Evolutionary conservation across 257 asterid genomes (phyloP), one percentile per base, ranked within the genome.

Genomic region (Solanum stenotomum): DNA sequence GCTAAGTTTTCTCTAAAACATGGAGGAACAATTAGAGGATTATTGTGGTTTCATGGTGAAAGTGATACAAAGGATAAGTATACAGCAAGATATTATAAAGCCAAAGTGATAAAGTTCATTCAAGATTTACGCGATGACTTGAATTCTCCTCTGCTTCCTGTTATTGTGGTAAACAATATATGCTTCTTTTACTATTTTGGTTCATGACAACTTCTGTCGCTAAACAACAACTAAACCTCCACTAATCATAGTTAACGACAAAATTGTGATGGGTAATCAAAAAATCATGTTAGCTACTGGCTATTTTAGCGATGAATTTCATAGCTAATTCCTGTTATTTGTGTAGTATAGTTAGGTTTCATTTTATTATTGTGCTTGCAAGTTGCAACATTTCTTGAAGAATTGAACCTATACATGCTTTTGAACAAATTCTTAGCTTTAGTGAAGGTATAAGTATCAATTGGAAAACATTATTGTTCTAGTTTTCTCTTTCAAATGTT

Each of bases 11-110:
- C 91, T 14, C 13, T 87, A 18, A 85, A 65, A 52, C 49, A 78
- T 59, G 91, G 91, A 12, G 90, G 91, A 31, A 71, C 74, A 56
- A 42, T 90, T 10, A 83, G 90, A 6, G 91, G 82, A 5, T 59
- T 90, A 29, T 79, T 90, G 72, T 90, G 91, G 91, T 87, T 77
- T 9, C 91, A 90, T 78, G 91, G 91, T 37, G 91, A 87, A 79
- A 49, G 46, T 25, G 91, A 90, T 52, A 52, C 87, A n/a, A 56
- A 59, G 40, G 23, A 16, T 12, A 52, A 75, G 44, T 33, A 11
- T 4, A 86, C 44, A 13, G 49, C 83, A 10, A 35, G 14, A 23
- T 4, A 25, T 46, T 81, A 81, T 29, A 81, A 81, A 18, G 6
- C 85, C 16, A 81, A 46, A 46, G 33, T 81, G 12, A 18, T 25